Evolutionary conservation across 1,139 yeast genomes (phyloP).

Genomic region (Meyerozyma carpophila): DNA sequence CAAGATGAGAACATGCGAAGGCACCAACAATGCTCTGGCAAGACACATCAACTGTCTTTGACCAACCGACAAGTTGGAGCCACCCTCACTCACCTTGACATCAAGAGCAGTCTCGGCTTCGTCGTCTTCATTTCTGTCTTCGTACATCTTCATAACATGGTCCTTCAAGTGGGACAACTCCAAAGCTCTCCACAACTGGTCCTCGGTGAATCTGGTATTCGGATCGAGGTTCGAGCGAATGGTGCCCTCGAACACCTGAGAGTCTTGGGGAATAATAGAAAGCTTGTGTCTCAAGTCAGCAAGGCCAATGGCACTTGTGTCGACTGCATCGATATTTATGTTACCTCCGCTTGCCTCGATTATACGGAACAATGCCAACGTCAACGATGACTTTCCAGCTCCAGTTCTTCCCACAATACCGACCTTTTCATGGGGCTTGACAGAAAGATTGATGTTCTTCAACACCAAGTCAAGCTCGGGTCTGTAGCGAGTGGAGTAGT

Average conservation of each 20-base stretch:
- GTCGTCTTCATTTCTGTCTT: slow-evolving; percentile 23
- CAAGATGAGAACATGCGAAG: slow-evolving; percentile 71
- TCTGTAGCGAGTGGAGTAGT: slow-evolving; percentile 83
- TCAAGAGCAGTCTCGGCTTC: slow-evolving; percentile 46
- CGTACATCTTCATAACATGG: slow-evolving; percentile 61
- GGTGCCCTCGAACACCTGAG: slow-evolving; percentile 93
- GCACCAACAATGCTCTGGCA: slow-evolving; percentile 80
- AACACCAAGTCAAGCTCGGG: slow-evolving; percentile 78
- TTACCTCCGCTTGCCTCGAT: slow-evolving; percentile 75
- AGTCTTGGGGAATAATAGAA: slow-evolving; percentile 94
- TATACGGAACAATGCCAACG: slow-evolving; percentile 83
- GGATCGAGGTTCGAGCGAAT: slow-evolving; percentile 90
- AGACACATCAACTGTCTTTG: slow-evolving; percentile 90
- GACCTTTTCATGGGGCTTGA: slow-evolving; percentile 76
- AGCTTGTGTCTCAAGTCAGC: slow-evolving; percentile 77
- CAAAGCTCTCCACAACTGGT: slow-evolving; percentile 79
- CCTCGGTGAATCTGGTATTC: slow-evolving; percentile 60
- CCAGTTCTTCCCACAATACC: slow-evolving; percentile 98
- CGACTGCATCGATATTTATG: slow-evolving; percentile 67
- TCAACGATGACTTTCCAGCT: slow-evolving; percentile 92
- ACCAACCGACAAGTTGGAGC: slow-evolving; percentile 83
- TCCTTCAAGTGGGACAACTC: slow-evolving; percentile 79
- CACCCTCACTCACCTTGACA: slow-evolving; percentile 72
- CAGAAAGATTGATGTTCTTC: slow-evolving; percentile 60
- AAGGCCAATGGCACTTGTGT: slow-evolving; percentile 71